Evolutionary conservation across 2,329 filamentous ascomycete species (phyloP), one percentile per base, ranked within the genome.

Genomic region (Berkeleyomyces basicola): DNA sequence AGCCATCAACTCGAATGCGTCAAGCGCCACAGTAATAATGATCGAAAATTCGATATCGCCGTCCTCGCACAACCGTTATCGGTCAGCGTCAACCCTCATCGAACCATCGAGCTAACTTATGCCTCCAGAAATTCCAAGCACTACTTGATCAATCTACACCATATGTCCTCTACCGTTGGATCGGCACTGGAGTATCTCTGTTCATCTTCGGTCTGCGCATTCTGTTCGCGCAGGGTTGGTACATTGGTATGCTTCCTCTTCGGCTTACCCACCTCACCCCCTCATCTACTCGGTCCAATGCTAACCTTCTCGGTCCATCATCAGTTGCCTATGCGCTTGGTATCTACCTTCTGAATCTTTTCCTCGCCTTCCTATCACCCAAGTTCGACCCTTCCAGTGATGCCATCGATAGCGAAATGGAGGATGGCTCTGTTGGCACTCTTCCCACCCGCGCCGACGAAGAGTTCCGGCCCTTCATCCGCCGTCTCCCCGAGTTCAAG

Each of bases 321-420:
- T 39, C n/a, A 61, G 93, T 99, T 70, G 92, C 91, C 68, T 99
- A 99, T 75, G 93, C 92, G 44, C 85, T 99, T 63, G 93, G 92
- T 69, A 99, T 99, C 76, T 99, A 99, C 79, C 88, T 99, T 58
- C 85, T 99, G 66, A 99, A 99, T 77, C 85, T 99, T 65, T 99
- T 99, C 82, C 89, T 99, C 72, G 93, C 93, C 69, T 99, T 99
- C 79, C 82, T 99, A 62, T 89, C 92, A 71, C 93, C 93, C 69
- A 99, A 99, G 79, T 97, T 99, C 79, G 93, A 99, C 77, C 93
- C 93, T 63, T 95, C 90, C 67, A 89, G 93, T 72, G 92, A 96
- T 72, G 80, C 81, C 58, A 79, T 90, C 72, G 93, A 99, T 74
- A 93, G 90, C 72, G 91, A 95, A 67, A 92, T 97, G 81, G 93